phyloP scores from a whole-genome alignment of 148 eudicot species.

The Silene latifolia region DNA sequence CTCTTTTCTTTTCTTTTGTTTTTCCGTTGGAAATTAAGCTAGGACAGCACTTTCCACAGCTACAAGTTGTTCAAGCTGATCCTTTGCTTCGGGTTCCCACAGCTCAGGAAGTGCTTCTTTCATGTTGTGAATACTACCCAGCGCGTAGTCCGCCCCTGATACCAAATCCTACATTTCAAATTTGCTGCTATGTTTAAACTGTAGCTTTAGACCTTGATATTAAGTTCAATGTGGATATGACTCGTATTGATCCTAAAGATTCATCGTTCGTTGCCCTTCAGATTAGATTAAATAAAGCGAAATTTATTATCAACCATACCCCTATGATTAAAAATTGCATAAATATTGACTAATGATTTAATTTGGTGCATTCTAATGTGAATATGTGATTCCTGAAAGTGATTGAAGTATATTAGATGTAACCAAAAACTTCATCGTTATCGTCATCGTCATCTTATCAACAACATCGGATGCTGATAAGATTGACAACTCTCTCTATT shows the following conservation, averaged over 20 bases:
- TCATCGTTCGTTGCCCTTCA: too few relatives aligned
- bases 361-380: slow-evolving; percentile 14
- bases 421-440: too few relatives aligned
- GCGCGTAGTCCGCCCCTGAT: slow-evolving; percentile 77
- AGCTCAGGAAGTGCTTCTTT: slow-evolving; percentile 80
- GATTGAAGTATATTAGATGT: too few relatives aligned
- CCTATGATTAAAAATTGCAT: neutral
- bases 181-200: neutral
- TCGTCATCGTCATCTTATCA: too few relatives aligned
- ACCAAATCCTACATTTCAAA: slow-evolving; percentile 49
- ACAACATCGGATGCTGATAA: too few relatives aligned
- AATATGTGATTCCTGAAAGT: slow-evolving; percentile 9
- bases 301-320: too few relatives aligned
- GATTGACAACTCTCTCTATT: too few relatives aligned
- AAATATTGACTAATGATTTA: neutral
- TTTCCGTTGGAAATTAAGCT: slow-evolving; percentile 25
- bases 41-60: slow-evolving; percentile 31
- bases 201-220: too few relatives aligned
- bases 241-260: too few relatives aligned
- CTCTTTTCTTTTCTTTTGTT: too few relatives aligned
- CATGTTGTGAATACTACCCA: slow-evolving; percentile 82
- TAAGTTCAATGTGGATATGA: too few relatives aligned
- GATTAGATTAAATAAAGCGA: too few relatives aligned
- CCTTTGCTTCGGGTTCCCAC: slow-evolving; percentile 51
- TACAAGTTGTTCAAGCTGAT: slow-evolving; percentile 38